A percentile compares a stretch with the other conserved stretches of the same genome.
These are phyloP conservation scores for Chamaecrista fasciculata DNA, from an alignment of 306 rosid species.

Conservation along the genomic window DNA sequence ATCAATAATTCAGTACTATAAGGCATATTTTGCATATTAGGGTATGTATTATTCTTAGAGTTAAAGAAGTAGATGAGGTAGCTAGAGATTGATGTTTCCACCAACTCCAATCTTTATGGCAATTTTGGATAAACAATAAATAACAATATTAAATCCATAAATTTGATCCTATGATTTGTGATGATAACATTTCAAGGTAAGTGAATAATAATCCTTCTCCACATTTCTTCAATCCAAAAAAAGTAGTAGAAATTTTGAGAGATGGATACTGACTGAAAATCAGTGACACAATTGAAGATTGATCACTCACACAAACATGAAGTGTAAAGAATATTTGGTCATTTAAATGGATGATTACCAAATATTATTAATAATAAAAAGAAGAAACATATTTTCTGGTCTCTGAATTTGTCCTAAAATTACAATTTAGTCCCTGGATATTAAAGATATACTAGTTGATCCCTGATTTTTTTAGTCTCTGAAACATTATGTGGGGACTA, in stretches of 20 bases:
- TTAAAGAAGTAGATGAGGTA: conserved; percentile 33
- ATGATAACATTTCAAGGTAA: too few species aligned
- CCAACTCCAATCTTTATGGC: background rate
- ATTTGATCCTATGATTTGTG: too few species aligned
- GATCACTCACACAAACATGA: background rate
- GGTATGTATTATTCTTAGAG: conserved; percentile 23
- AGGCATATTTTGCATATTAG: conserved; percentile 10
- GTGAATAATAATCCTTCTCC: background rate
- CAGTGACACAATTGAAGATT: background rate
- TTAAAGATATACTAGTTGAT: too few species aligned
- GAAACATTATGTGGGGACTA: too few species aligned
- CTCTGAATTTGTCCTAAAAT: too few species aligned
- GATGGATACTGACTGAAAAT: conserved; percentile 34
- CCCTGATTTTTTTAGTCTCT: too few species aligned
- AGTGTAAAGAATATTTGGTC: too few species aligned
- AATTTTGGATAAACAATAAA: background rate
- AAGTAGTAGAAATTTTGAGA: conserved; percentile 2
- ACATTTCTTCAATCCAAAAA: too few species aligned
- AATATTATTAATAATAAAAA: too few species aligned
- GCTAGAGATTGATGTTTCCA: conserved; percentile 9
- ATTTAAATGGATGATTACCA: background rate
- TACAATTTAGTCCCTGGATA: too few species aligned
- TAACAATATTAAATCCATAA: too few species aligned
- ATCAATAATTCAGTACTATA: background rate
- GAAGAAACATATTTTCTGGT: too few species aligned